Evolutionary conservation across 257 asterid species (phyloP), one percentile per base, ranked within the genome.

Genomic region (Ajuga chamaepitys): DNA sequence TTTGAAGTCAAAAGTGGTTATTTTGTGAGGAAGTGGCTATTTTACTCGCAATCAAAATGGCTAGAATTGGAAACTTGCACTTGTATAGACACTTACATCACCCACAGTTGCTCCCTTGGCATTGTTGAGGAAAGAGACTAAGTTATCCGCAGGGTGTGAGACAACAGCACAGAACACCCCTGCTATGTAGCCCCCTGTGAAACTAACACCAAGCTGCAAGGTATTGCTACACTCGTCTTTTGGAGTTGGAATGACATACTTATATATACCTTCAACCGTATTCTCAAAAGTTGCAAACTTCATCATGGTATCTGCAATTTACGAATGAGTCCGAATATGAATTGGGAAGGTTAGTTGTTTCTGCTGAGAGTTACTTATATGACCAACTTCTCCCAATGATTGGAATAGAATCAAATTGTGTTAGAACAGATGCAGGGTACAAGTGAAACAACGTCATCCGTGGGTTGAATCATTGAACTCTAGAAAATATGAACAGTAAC

Each of bases 121-220:
- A 17, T 89, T 89, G 89, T 89, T 89, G 71, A 89, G 94, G 80
- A 89, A 87, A 4, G 95, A 89, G 13, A 89, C 97, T 30, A 89
- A 71, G 75, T 89, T 87, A 70, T 89, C 97, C 21, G 95, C 95
- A 24, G 97, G 97, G 70, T 89, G 97, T 0, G 97, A 89, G 28
- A 89, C 69, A 6, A 84, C 48, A 13, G 95, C 91, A 12, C 97
- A 89, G 28, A 89, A 77, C 2, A 89, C 72, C 9, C 97, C 97
- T 3, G 92, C 95, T 17, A 82, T 70, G 74, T 87, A 89, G 1
- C 95, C 95, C 16, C 95, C 93, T 0, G 86, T 70, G 62, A 84
- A 85, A 47, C 97, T 90, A 61, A 90, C 92, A 13, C 95, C 97
- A 1, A 90, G 92, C 77, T 88, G 97, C 38, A 78, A 16, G 7